Evolutionary conservation across 352 stramenopile genomes (phyloP), one percentile per base, ranked within the genome.

Genomic region (Phytophthora pistaciae): DNA sequence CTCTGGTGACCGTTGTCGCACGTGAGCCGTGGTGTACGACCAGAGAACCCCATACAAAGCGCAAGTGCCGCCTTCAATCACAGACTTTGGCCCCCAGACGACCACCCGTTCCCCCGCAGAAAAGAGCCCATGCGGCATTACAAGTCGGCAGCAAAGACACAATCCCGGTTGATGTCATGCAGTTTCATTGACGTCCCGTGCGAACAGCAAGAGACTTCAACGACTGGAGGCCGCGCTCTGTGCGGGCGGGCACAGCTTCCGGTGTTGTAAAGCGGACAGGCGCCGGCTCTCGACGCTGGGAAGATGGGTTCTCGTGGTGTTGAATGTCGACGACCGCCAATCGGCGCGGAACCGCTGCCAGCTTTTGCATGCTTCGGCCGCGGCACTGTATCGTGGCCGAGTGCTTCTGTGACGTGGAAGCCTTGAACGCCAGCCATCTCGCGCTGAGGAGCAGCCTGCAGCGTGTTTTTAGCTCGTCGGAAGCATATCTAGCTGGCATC

Each of bases 201-300:
- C 66, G 59, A 68, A 68, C 59, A 64, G 59, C 66, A 72, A 64
- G 50, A 59, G 13, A 36, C 21, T 20, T 57, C 60, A 60, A 60
- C 60, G 25, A 54, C 36, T 54, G 10, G 25, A 42, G 40, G n/a
- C 54, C 18, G 33, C 54, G 44, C 27, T 71, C 38, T 71, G 49
- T 16, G 48, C 9, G 10, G 40, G 36, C 38, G 25, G n/a, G 52
- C 52, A 44, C 61, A 63, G 48, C 16, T 68, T 55, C 29, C 65
- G 60, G 65, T 68, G 65, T 53, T 62, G 49, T 44, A 66, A 44
- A 23, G 40, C 8, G 38, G 65, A 44, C 58, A 21, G 33, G 16
- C 21, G 64, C 56, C 44, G 48, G 57, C 64, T 69, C 63, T 58
- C 63, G 29, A 25, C 11, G 44, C 27, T 49, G 65, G 64, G 20